Base-by-base conservation (phyloP, 306 rosid species). In the Castanea sativa region DNA sequence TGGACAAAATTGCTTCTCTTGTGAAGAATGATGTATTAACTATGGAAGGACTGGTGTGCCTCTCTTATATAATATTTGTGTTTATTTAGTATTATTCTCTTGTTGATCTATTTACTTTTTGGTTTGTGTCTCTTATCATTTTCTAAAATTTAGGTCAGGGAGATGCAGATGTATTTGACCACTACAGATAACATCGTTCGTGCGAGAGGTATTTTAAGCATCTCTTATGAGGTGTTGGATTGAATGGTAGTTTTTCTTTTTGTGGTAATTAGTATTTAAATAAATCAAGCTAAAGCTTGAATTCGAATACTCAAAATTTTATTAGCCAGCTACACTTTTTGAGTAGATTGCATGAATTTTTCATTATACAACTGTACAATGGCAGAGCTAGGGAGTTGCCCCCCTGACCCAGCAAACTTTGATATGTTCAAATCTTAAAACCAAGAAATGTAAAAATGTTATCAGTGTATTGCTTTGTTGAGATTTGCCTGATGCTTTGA, bases 81-180 rank as follows among this genome's bases (percentile, higher is more conserved):
- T 65, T 13, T 55, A 18, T 67, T 14, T 10, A 68, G 55, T 45
- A 57, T 4, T 0, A 52, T 71, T 52, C 70, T 29, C 25, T 32
- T 75, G 69, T 25, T 80, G 52, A 55, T 32, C 59, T 73, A 56
- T 58, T 83, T 59, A 69, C 57, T 73, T 56, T 23, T 76, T 43
- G 59, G 52, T 35, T 56, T 76, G 45, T 65, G 53, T 10, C 65
- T 74, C 71, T 61, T 76, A 13, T 3, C 53, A 49, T 10, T 49
- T 73, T 76, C 52, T 60, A 29, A 45, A 59, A 68, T 76, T 63
- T 67, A 95, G 99, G 92, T 95, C 67, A 80, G 79, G 74, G 96
- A 93, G 84, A 83, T 95, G 97, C 86, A 76, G 55, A 83, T 95
- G 97, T 92, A 93, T 81, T 87, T 92, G 90, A 95, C 98, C 59